A percentile compares a stretch with the other conserved stretches of the same genome.
Evolutionary conservation across 495 filamentous ascomycete species (phyloP).

Genomic region (Hypoxylon subgilvum): DNA sequence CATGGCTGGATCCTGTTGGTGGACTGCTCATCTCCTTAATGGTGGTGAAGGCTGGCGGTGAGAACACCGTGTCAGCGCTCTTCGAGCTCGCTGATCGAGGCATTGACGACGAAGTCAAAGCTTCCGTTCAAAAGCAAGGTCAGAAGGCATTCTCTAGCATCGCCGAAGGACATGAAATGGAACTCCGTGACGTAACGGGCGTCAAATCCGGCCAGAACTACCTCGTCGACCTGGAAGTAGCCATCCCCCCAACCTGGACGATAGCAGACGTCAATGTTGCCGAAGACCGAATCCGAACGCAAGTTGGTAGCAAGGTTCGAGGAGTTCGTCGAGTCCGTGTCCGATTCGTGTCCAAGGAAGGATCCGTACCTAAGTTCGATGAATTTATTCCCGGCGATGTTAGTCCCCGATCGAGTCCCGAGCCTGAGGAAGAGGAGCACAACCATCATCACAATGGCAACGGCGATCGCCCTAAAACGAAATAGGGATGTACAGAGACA

Average conservation of each 20-base stretch:
- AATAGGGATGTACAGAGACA: constrained; percentile 27
- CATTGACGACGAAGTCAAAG: constrained; percentile 81
- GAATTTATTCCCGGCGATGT: constrained; percentile 78
- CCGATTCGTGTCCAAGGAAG: constrained; percentile 75
- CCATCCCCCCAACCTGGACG: constrained; percentile 73
- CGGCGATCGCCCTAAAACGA: constrained; percentile 37
- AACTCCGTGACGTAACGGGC: constrained; percentile 75
- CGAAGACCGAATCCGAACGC: constrained; percentile 72
- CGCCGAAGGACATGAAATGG: constrained; percentile 56
- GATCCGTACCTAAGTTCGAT: constrained; percentile 64
- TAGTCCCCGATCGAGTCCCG: constrained; percentile 66
- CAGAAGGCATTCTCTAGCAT: constrained; percentile 61
- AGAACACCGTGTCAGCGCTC: constrained; percentile 80
- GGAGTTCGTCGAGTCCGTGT: constrained; percentile 82
- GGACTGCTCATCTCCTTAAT: constrained; percentile 88
- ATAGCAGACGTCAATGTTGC: constrained; percentile 69
- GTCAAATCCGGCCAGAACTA: constrained; percentile 96
- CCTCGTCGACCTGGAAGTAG: constrained; percentile 83
- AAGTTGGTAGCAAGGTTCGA: constrained; percentile 73
- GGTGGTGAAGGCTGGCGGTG: constrained; percentile 88
- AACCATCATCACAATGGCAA: constrained; percentile 50
- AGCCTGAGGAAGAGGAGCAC: constrained; percentile 65
- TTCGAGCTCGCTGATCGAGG: constrained; percentile 88
- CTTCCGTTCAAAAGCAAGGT: constrained; percentile 68
- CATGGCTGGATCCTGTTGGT: constrained; percentile 95